These are phyloP conservation scores for Myriosclerotinia curreyana DNA, from an alignment of 2,329 filamentous ascomycete genomes.

Conservation along the genomic window DNA sequence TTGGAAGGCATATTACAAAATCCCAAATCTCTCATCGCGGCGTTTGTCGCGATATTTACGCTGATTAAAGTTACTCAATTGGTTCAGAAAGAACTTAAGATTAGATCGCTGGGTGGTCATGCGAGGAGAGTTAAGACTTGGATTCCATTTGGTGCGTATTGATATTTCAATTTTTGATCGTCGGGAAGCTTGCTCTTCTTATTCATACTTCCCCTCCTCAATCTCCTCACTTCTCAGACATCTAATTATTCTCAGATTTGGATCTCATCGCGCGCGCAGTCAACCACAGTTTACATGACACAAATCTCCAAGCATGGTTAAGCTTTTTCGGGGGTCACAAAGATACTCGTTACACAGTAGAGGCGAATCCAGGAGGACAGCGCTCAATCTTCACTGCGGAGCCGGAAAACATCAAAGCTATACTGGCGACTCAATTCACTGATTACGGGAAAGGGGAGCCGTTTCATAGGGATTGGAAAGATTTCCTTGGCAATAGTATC, in stretches of 20 bases:
- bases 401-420: conserved; percentile 85
- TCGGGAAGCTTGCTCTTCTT: background rate
- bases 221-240: too few relatives aligned
- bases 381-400: conserved; percentile 67
- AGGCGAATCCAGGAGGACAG: conserved; percentile 43
- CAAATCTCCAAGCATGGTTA: conserved; percentile 60
- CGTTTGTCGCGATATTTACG: conserved; percentile 25
- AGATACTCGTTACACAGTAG: conserved; percentile 53
- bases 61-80: conserved; percentile 38
- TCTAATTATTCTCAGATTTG: conserved; percentile 49
- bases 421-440: conserved; percentile 80
- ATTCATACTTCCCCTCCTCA: too few relatives aligned
- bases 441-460: conserved; percentile 79
- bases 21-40: conserved; percentile 40
- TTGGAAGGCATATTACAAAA: conserved; percentile 42
- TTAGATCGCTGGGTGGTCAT: conserved; percentile 48
- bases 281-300: conserved; percentile 41
- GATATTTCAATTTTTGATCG: background rate
- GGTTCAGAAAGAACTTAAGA: conserved; percentile 46
- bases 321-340: conserved; percentile 44
- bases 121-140: conserved; percentile 41
- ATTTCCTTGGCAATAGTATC: conserved; percentile 73
- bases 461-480: conserved; percentile 73
- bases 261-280: conserved; percentile 52
- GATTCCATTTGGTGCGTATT: conserved; percentile 47